phyloP scores from a whole-genome alignment of 2,329 filamentous ascomycete genomes.

The Ceratocystis smalleyi region DNA sequence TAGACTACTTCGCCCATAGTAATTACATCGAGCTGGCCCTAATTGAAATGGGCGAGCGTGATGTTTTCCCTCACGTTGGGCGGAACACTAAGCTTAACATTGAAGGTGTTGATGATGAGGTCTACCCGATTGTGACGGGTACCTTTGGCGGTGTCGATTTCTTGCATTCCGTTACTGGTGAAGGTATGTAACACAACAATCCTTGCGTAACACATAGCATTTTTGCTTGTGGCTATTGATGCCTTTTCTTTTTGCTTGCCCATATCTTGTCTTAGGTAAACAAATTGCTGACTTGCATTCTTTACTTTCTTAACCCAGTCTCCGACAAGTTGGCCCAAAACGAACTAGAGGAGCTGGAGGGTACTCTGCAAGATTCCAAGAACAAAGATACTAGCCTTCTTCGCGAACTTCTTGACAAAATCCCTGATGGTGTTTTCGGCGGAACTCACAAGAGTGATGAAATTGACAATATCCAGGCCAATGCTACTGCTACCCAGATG shows the following conservation, averaged over 20 bases:
- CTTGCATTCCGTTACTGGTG: conserved; percentile 66
- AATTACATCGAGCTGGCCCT: conserved; percentile 83
- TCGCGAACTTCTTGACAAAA: conserved; percentile 63
- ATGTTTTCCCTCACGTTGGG: conserved; percentile 79
- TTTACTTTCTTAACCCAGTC: conserved; percentile 30
- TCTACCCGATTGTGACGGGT: conserved; percentile 76
- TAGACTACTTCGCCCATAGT: conserved; percentile 81
- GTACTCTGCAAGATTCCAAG: conserved; percentile 52
- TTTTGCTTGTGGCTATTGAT: background rate
- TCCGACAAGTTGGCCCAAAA: conserved; percentile 84
- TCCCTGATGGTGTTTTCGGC: conserved; percentile 68
- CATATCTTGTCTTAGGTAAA: background rate
- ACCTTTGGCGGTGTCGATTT: conserved; percentile 95
- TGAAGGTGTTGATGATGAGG: conserved; percentile 44
- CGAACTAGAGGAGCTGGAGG: conserved; percentile 76
- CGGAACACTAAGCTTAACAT: conserved; percentile 55
- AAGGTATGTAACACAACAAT: conserved; percentile 29
- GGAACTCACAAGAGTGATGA: conserved; percentile 58
- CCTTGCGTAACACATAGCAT: background rate
- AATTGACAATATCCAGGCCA: conserved; percentile 63
- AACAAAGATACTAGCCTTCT: conserved; percentile 57
- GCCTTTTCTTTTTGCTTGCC: background rate
- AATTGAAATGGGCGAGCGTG: conserved; percentile 66
- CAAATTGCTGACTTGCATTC: background rate
- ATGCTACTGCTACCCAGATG: conserved; percentile 60